phyloP scores from a whole-genome alignment of 371 early-diverging fungal species.

The Mortierella sp. region DNA sequence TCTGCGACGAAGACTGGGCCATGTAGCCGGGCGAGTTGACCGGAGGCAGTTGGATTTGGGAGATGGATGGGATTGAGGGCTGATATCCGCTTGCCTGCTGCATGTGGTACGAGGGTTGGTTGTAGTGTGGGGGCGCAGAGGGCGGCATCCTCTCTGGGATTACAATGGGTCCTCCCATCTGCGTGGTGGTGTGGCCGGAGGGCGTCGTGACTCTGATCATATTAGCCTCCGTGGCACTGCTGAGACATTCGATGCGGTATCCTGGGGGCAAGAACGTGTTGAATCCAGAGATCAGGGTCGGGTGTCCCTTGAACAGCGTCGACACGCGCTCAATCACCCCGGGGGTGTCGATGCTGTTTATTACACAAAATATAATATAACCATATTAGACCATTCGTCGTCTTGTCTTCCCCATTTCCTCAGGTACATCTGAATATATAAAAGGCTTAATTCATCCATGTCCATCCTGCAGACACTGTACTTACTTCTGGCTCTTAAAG shows the following conservation, averaged over 20 bases:
- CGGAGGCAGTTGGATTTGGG: constrained; percentile 55
- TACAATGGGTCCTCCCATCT: constrained; percentile 59
- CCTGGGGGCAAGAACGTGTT: constrained; percentile 99
- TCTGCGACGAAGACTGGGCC: constrained; percentile 42
- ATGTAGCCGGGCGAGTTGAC: constrained; percentile 52
- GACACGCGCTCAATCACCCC: constrained; percentile 99
- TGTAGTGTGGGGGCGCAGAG: constrained; percentile 48
- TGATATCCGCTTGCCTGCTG: constrained; percentile 48
- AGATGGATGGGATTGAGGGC: constrained; percentile 49
- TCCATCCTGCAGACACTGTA: constrained; percentile 16
- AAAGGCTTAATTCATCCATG: no score
- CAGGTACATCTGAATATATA: no score
- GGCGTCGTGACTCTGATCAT: constrained; percentile 92
- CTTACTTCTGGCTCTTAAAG: constrained; percentile 96
- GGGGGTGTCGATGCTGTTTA: constrained; percentile 91
- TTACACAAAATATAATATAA: neutral
- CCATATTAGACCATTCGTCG: no score
- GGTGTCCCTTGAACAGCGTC: constrained; percentile 93
- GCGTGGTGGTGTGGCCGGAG: constrained; percentile 75
- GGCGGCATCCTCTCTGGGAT: constrained; percentile 54
- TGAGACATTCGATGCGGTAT: constrained; percentile 88
- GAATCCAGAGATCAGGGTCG: constrained; percentile 95
- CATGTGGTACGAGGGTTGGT: constrained; percentile 48
- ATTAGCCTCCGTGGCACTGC: constrained; percentile 74
- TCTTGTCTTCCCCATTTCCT: no score